Evolutionary conservation across 306 rosid species (phyloP), one percentile per base, ranked within the genome.

Genomic region (Mucuna pruriens): DNA sequence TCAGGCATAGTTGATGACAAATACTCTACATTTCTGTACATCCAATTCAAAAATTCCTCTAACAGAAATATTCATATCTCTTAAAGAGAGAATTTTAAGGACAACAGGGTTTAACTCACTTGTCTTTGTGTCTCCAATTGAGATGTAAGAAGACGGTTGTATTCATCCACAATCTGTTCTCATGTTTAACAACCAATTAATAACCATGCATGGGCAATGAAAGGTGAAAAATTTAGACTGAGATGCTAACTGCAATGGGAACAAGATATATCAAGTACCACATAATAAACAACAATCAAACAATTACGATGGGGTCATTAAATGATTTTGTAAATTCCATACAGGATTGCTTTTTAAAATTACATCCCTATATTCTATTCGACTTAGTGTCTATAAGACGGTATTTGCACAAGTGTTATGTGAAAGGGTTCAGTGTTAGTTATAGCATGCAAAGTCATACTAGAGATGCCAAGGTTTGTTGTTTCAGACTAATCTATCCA

Each of bases 111-210:
- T 58, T 44, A 70, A 73, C 92, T 74, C 84, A 95, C 99, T 78
- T 88, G 98, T 91, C 98, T 93, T 80, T 95, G 97, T 80, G 85
- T 88, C 83, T 95, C 96, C 87, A 93, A 86, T 87, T 93, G 99
- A 76, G 92, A 90, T 52, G 97, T 89, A 82, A 95, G 92, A 69
- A 93, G 98, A 76, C 67, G 88, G 86, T 95, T 95, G 89, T 95
- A 95, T 67, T 93, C 99, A 12, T 93, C 97, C 81, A 87, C 89
- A 88, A 89, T 92, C 98, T 95, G 98, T 82, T 76, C 51, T 70
- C 84, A 79, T 77, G 84, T 69, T 76, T 71, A 70, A 72, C 73
- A 82, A 52, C 79, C 49, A 68, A 81, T 87, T 69, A 84, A 77
- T 34, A 52, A 83, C 44, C 64, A 22, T 44, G 68, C 42, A 80